phyloP scores from a whole-genome alignment of 2,329 filamentous ascomycete genomes.

The Ceratocystis harringtonii region DNA sequence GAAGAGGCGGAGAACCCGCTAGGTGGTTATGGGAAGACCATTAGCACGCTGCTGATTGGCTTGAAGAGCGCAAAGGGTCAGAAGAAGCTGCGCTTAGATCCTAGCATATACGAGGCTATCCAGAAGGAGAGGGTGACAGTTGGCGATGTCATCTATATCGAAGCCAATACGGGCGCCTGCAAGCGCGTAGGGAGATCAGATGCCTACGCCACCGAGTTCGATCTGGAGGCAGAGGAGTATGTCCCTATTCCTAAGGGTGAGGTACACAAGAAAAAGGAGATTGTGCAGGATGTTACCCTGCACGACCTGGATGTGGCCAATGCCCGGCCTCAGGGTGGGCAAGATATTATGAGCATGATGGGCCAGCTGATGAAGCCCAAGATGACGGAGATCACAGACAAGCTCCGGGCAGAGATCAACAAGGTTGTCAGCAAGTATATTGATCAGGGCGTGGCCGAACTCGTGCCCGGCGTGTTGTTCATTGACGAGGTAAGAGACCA shows the following conservation, averaged over 20 bases:
- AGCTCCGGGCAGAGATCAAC: slow-evolving; percentile 90
- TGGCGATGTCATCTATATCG: slow-evolving; percentile 97
- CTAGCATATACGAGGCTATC: slow-evolving; percentile 97
- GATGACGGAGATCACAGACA: slow-evolving; percentile 99
- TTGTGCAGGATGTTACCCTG: slow-evolving; percentile 94
- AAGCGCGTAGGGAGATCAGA: slow-evolving; percentile 93
- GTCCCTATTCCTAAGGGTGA: slow-evolving; percentile 97
- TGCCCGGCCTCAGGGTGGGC: slow-evolving; percentile 82
- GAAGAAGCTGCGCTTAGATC: slow-evolving; percentile 93
- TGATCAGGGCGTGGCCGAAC: slow-evolving; percentile 90
- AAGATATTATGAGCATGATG: slow-evolving; percentile 99
- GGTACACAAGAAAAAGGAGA: slow-evolving; percentile 99
- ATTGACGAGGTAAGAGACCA: slow-evolving; percentile 69
- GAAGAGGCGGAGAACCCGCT: slow-evolving; percentile 97
- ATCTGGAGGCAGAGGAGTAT: slow-evolving; percentile 96
- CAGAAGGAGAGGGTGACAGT: slow-evolving; percentile 95
- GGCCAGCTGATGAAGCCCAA: slow-evolving; percentile 98
- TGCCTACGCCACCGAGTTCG: slow-evolving; percentile 95
- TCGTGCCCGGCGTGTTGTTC: slow-evolving; percentile 95
- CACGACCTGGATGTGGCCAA: slow-evolving; percentile 96
- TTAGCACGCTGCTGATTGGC: slow-evolving; percentile 86
- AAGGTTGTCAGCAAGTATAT: slow-evolving; percentile 99
- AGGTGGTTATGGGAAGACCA: slow-evolving; percentile 92
- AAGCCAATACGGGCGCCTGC: slow-evolving; percentile 95
- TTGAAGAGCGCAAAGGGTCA: slow-evolving; percentile 91